Evolutionary conservation across 768 basidiomycete genomes (phyloP), one percentile per base, ranked within the genome.

Genomic region (Pleurotus tuoliensis): DNA sequence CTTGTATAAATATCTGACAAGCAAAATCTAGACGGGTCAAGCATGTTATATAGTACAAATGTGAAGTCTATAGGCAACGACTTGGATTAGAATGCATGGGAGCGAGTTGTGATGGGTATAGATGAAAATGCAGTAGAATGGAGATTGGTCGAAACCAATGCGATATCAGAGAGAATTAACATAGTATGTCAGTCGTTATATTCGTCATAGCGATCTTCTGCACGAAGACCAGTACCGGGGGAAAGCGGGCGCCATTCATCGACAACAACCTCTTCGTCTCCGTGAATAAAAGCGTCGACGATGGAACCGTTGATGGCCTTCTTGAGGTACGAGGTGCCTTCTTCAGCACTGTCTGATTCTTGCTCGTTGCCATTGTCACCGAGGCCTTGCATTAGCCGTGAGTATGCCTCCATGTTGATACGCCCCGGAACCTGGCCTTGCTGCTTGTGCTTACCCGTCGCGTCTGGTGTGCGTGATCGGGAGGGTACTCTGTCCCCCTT

Each of bases 391-490:
- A 89, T 70, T 54, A 90, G 73, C 43, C 70, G 72, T 13, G 76
- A 70, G 30, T 87, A 69, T 15, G 79, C 85, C 50, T 84, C 81
- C 69, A 84, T 76, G 65, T 89, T 70, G 57, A 88, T 71, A 45
- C 82, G 54, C 7, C 45, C 18, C 4, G 41, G 11, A 63, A 71
- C 58, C 64, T 76, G 63, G 59, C 68, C 56, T 38, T 66, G 46
- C 15, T 58, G 38, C 55, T 39, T 47, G 52, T 58, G 44, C 54
- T 59, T 25, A 59, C 71, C 44, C 64, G 61, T 38, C 47, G 49
- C 41, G 20, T 44, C n/a, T 16, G 20, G n/a, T 7, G 41, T 44
- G 8, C n/a, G 39, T 49, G 25, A 20, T 59, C 13, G 30, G 47
- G 22, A 20, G 40, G 20, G n/a, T 39, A 52, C 46, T 48, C 41